Evolutionary conservation across 2,329 filamentous ascomycete genomes (phyloP).

Genomic region (Neopestalotiopsis rosae): DNA sequence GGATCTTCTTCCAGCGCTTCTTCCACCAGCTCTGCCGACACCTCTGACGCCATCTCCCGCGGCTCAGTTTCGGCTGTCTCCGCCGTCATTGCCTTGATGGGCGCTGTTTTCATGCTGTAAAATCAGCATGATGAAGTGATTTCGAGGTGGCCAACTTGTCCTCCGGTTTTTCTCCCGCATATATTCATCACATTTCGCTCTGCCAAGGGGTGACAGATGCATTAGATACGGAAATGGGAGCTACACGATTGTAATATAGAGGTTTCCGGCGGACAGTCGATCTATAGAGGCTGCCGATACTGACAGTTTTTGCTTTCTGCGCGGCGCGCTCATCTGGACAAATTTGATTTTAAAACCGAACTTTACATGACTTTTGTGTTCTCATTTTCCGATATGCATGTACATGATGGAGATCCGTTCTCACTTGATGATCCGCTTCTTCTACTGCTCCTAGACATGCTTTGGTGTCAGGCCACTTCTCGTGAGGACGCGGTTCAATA

Average conservation of each 20-base stretch:
- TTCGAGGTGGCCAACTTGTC: background rate
- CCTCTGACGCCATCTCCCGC: slow-evolving; percentile 8
- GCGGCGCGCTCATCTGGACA: slow-evolving; percentile 1
- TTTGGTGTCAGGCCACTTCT: too few relatives aligned
- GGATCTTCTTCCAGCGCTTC: slow-evolving; percentile 19
- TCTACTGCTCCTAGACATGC: too few relatives aligned
- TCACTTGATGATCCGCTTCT: background rate
- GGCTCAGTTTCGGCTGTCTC: slow-evolving; percentile 11
- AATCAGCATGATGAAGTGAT: background rate
- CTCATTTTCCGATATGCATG: background rate
- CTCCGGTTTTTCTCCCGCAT: slow-evolving; percentile 2
- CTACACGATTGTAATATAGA: slow-evolving; percentile 14
- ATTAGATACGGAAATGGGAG: slow-evolving; percentile 11
- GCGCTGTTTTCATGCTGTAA: slow-evolving; percentile 9
- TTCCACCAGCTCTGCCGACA: slow-evolving; percentile 21
- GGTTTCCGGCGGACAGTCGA: slow-evolving; percentile 1
- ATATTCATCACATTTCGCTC: slow-evolving; percentile 2
- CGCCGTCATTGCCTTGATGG: slow-evolving; percentile 11
- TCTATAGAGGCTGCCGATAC: slow-evolving; percentile 15
- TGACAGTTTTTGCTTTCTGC: background rate
- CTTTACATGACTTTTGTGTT: background rate
- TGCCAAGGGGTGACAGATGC: background rate
- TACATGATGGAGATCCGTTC: too few relatives aligned
- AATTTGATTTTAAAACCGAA: background rate
- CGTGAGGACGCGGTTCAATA: background rate